Percentiles rank a stretch among this genome's conserved stretches.
Evolutionary conservation across 352 stramenopile genomes (phyloP).

Genomic region (Globisporangium lucens): DNA sequence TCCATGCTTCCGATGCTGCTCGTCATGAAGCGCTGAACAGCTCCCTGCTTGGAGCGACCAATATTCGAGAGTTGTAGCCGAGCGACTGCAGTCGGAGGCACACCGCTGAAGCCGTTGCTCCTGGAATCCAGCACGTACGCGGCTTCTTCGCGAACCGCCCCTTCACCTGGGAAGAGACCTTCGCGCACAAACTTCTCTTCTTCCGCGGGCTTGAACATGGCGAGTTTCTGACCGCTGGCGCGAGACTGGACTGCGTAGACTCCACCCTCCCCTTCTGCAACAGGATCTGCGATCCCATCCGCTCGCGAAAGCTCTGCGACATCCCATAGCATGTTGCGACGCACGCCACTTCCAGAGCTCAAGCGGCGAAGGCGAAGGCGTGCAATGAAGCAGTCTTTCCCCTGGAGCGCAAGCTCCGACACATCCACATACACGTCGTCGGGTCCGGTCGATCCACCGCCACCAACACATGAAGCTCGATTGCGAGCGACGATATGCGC

Average conservation of each 20-base stretch:
- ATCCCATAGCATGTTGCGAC: conserved; percentile 77
- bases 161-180: conserved; percentile 61
- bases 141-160: conserved; percentile 70
- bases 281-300: conserved; percentile 50
- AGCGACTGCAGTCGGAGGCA: conserved; percentile 70
- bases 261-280: conserved; percentile 62
- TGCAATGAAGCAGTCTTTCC: conserved; percentile 73
- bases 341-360: conserved; percentile 53
- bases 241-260: conserved; percentile 73
- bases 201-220: conserved; percentile 78
- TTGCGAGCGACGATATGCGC: conserved; percentile 8
- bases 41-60: conserved; percentile 52
- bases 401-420: conserved; percentile 58
- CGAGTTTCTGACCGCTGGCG: conserved; percentile 67
- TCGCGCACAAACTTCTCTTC: conserved; percentile 79
- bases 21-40: conserved; percentile 79
- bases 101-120: conserved; percentile 68
- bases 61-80: conserved; percentile 50
- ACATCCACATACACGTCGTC: conserved; percentile 77
- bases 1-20: conserved; percentile 78
- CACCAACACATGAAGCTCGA: conserved; percentile 11
- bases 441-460: background rate
- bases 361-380: conserved; percentile 53
- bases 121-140: conserved; percentile 73
- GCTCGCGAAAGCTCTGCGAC: conserved; percentile 51